Percentiles rank a stretch among this genome's conserved stretches.
phyloP scores from a whole-genome alignment of 352 stramenopile species.

The Detonula confervacea region DNA sequence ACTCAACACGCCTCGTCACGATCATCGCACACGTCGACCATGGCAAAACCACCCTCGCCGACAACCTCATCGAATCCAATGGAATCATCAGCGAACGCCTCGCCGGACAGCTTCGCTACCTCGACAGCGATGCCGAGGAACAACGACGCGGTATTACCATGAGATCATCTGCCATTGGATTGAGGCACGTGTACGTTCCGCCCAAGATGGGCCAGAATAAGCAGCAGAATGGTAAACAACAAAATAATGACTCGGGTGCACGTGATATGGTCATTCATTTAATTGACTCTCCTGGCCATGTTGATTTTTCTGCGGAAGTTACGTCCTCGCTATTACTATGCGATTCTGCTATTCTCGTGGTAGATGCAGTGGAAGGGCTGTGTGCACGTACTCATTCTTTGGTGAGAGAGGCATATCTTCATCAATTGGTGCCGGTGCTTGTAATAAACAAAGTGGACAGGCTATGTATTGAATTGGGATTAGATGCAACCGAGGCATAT shows the following conservation, averaged over 20 bases:
- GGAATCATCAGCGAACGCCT: constrained; percentile 97
- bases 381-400: constrained; percentile 94
- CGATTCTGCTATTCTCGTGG: constrained; percentile 92
- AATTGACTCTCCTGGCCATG: constrained; percentile 93
- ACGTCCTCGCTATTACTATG: constrained; percentile 90
- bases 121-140: constrained; percentile 91
- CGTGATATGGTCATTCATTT: constrained; percentile 80
- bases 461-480: constrained; percentile 92
- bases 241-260: constrained; percentile 1
- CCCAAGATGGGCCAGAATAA: constrained; percentile 6
- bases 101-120: constrained; percentile 93
- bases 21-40: constrained; percentile 96
- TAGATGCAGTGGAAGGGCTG: constrained; percentile 96
- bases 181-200: constrained; percentile 87
- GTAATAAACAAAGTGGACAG: constrained; percentile 98
- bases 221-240: constrained; percentile 26
- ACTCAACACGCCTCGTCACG: constrained; percentile 90
- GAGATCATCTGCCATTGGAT: constrained; percentile 94
- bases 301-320: constrained; percentile 93
- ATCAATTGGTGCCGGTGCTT: constrained; percentile 93
- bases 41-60: constrained; percentile 90
- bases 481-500: constrained; percentile 92
- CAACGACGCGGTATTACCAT: constrained; percentile 97
- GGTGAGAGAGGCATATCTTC: constrained; percentile 92
- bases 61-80: constrained; percentile 95